Percentiles rank a stretch among this genome's conserved stretches.
These are phyloP conservation scores for Globomyces sp. DNA, from an alignment of 371 early-diverging fungal genomes.

Conservation along the genomic window DNA sequence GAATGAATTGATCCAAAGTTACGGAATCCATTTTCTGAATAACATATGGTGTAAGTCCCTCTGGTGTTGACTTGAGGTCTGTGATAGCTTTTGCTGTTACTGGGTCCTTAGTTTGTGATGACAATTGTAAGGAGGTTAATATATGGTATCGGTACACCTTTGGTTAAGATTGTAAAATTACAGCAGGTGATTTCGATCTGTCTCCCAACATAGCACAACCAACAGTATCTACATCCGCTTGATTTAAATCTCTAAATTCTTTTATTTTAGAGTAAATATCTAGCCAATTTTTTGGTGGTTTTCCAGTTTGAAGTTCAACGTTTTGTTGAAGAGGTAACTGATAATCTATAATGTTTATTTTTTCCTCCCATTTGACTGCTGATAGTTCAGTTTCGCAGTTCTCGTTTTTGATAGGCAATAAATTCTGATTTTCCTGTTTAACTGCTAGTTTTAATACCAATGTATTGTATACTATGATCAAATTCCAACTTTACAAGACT, in stretches of 20 bases:
- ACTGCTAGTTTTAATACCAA: neutral
- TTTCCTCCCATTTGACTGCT: neutral
- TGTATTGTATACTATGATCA: no score
- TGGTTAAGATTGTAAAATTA: neutral
- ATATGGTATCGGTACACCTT: slow-evolving; percentile 82
- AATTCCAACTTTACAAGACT: no score
- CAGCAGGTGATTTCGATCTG: slow-evolving; percentile 31
- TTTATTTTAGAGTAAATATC: slow-evolving; percentile 61
- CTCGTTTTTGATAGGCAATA: neutral
- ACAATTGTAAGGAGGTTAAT: slow-evolving; percentile 88
- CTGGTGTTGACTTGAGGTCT: slow-evolving; percentile 60
- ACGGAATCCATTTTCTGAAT: slow-evolving; percentile 41
- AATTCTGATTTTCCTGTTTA: neutral
- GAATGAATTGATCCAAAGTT: slow-evolving; percentile 66
- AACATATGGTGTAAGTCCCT: slow-evolving; percentile 52
- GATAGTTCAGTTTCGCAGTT: neutral
- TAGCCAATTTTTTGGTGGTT: slow-evolving; percentile 58
- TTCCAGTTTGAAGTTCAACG: neutral
- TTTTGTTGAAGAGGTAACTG: neutral
- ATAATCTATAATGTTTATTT: neutral
- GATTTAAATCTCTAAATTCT: slow-evolving; percentile 55
- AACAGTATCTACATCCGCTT: slow-evolving; percentile 94
- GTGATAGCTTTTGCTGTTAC: slow-evolving; percentile 78
- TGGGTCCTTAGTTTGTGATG: slow-evolving; percentile 95
- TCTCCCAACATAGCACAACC: slow-evolving; percentile 86